Percentiles rank a stretch among this genome's conserved stretches.
Evolutionary conservation across 1,284 basidiomycete genomes (phyloP).

Genomic region (Moesziomyces sp.): DNA sequence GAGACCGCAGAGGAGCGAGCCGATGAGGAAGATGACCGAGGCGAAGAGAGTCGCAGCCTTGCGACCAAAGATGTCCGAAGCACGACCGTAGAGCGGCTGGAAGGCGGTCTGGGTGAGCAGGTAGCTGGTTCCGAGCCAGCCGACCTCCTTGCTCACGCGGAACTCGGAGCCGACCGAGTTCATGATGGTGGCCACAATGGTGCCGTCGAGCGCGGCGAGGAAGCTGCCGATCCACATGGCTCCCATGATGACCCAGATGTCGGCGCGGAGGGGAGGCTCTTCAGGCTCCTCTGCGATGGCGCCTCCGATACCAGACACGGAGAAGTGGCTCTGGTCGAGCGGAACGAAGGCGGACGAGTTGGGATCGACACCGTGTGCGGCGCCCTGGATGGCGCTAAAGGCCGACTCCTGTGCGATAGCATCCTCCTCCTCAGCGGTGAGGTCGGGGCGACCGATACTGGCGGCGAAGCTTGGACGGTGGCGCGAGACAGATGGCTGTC

Average conservation of each 20-base stretch:
- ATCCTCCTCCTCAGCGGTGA: conserved; percentile 55
- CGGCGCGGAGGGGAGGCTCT: conserved; percentile 45
- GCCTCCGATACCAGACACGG: conserved; percentile 24
- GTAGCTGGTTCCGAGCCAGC: conserved; percentile 66
- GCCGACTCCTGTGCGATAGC: conserved; percentile 62
- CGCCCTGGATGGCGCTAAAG: conserved; percentile 61
- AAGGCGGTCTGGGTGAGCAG: conserved; percentile 66
- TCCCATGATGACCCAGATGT: conserved; percentile 63
- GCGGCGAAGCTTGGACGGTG: conserved; percentile 46
- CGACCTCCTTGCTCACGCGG: conserved; percentile 61
- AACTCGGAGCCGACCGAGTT: conserved; percentile 65
- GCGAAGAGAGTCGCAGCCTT: conserved; percentile 65
- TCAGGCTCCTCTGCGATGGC: conserved; percentile 41
- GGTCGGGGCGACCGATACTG: conserved; percentile 46
- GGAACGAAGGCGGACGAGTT: conserved; percentile 64
- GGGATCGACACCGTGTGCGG: conserved; percentile 64
- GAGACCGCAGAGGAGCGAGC: conserved; percentile 64
- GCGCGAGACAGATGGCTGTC: conserved; percentile 27
- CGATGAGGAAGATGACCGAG: conserved; percentile 60
- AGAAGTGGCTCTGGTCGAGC: conserved; percentile 60
- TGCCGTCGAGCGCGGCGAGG: conserved; percentile 63
- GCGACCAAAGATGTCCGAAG: conserved; percentile 66
- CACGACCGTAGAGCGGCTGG: conserved; percentile 65
- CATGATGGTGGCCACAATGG: conserved; percentile 65
- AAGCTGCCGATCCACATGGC: conserved; percentile 67